Percentiles rank a stretch among this genome's conserved stretches.
These are phyloP conservation scores for Xylaria sp. DNA, from an alignment of 2,329 filamentous ascomycete species.

Conservation along the genomic window DNA sequence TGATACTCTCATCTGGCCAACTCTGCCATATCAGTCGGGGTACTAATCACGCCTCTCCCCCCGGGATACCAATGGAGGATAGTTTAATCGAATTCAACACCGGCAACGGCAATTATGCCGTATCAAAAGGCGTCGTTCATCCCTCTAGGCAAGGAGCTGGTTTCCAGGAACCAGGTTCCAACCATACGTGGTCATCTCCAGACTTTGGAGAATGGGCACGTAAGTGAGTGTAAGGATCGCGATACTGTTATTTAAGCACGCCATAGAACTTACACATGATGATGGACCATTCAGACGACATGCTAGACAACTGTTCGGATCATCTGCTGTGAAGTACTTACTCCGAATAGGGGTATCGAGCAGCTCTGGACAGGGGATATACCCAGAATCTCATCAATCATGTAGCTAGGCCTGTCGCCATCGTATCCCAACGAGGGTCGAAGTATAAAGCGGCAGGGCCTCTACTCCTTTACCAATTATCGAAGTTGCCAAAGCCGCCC, in stretches of 20 bases:
- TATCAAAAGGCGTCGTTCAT: no score
- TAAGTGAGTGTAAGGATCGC: not conserved
- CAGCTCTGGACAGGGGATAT: not conserved
- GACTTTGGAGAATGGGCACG: not conserved
- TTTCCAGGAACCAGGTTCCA: not conserved
- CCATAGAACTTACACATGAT: not conserved
- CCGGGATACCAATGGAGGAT: no score
- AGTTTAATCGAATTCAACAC: no score
- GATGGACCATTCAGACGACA: not conserved
- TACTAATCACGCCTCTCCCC: no score
- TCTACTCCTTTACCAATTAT: conserved; percentile 60
- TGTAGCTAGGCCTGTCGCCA: not conserved
- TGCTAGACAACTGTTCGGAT: not conserved
- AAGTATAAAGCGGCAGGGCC: no score
- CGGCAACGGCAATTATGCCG: no score
- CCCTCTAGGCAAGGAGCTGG: no score
- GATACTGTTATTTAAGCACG: not conserved
- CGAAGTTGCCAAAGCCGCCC: conserved; percentile 90
- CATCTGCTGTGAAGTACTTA: not conserved
- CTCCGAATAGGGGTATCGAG: not conserved
- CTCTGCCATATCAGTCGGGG: no score
- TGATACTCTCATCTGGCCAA: no score
- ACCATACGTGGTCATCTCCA: not conserved
- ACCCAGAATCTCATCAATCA: not conserved
- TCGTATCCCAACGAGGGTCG: not conserved